Evolutionary conservation across 2,329 filamentous ascomycete species (phyloP).

Genomic region (Aspergillus quadrilineatus): DNA sequence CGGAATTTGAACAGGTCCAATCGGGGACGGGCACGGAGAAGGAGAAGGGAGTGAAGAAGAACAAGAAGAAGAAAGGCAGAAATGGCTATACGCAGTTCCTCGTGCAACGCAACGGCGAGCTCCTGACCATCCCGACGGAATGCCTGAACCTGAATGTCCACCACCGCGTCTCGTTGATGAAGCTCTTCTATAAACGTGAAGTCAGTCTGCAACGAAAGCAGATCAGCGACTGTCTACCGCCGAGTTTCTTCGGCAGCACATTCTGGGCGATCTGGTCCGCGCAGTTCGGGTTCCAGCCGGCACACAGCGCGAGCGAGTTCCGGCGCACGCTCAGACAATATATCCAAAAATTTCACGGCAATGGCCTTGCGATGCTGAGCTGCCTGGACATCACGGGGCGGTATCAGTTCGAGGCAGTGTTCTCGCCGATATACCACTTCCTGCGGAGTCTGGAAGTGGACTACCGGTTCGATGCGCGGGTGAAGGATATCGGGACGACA

Average conservation of each 20-base stretch:
- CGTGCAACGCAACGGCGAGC: too few relatives aligned
- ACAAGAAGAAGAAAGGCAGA: too few relatives aligned
- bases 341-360: too few relatives aligned
- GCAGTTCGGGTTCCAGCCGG: constrained; percentile 22
- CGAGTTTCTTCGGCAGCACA: constrained; percentile 14
- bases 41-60: too few relatives aligned
- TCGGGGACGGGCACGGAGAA: too few relatives aligned
- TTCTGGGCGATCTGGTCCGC: constrained; percentile 22
- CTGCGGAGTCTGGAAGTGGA: constrained; percentile 16
- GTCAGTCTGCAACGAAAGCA: constrained; percentile 3
- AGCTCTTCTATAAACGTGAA: too few relatives aligned
- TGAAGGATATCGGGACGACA: constrained; percentile 2
- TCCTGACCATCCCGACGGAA: too few relatives aligned
- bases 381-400: constrained; percentile 18
- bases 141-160: too few relatives aligned
- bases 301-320: constrained; percentile 21
- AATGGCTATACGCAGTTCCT: too few relatives aligned
- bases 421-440: constrained; percentile 12
- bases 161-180: too few relatives aligned
- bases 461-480: constrained; percentile 14
- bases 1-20: too few relatives aligned
- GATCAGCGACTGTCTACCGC: constrained; percentile 13
- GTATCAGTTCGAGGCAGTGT: constrained; percentile 18
- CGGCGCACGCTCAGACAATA: not conserved
- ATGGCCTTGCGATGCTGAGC: constrained; percentile 2